Percentiles rank a stretch among this genome's conserved stretches.
These are phyloP conservation scores for Globisporangium recalcitrans DNA, from an alignment of 352 stramenopile species.

Conservation along the genomic window DNA sequence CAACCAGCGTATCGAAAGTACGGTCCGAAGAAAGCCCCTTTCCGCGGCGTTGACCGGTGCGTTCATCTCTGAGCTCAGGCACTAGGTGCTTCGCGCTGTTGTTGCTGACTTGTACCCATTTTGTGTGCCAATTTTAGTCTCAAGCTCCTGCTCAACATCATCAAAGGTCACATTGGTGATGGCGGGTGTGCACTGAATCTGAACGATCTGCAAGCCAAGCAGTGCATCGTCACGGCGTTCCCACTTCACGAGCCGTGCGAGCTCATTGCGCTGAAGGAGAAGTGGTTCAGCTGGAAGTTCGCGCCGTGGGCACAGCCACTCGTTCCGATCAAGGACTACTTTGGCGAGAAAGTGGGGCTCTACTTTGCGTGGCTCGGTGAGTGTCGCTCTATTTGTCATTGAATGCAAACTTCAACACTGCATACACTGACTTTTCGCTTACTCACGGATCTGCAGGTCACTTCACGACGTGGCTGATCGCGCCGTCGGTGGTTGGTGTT, in stretches of 20 bases:
- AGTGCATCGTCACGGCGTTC: conserved; percentile 59
- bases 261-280: conserved; percentile 33
- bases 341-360: conserved; percentile 90
- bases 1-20: conserved; percentile 66
- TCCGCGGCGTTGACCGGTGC: conserved; percentile 66
- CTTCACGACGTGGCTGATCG: conserved; percentile 93
- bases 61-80: too few relatives aligned
- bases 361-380: conserved; percentile 96
- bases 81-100: too few relatives aligned
- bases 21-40: conserved; percentile 59
- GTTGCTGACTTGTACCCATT: background rate
- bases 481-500: conserved; percentile 84
- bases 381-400: background rate
- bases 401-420: background rate
- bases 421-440: background rate
- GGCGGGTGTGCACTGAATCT: conserved; percentile 59
- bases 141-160: conserved; percentile 69
- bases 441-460: conserved; percentile 37
- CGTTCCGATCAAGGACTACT: conserved; percentile 72
- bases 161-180: conserved; percentile 47
- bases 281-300: conserved; percentile 67
- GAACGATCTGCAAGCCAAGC: conserved; percentile 38
- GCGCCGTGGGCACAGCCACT: conserved; percentile 58
- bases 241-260: conserved; percentile 55
- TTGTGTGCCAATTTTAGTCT: too few relatives aligned